Evolutionary conservation across 2,329 filamentous ascomycete species (phyloP), one percentile per base, ranked within the genome.

Genomic region (Fusarium protoensiforme): DNA sequence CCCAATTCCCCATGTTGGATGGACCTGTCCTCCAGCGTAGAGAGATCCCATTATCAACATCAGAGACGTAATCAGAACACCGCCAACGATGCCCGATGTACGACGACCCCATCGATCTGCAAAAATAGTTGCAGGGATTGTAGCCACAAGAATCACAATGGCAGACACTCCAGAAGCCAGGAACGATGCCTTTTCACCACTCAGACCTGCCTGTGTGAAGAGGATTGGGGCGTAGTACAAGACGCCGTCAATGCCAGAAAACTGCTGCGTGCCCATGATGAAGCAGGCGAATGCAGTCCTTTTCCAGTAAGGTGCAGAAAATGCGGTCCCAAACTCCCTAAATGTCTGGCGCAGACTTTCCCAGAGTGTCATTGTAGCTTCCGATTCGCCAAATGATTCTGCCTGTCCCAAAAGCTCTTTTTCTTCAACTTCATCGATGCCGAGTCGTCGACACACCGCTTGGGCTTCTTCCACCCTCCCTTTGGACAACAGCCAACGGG

Each of bases 171-270:
- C 89, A 0, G 89, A 91, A 0, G 89, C 90, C 14, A 91, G 81
- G 66, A 91, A 89, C 0, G 85, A 87, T 2, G 87, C 85, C 64
- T 85, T 83, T 13, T 86, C 83, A 2, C 86, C 87, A 8, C 83
- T 81, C 3, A 92, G 83, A 0, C 90, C 90, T 0, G 90, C 89
- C 64, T 90, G 88, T 22, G 85, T 82, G 72, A 92, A 92, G 0
- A 92, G 80, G 0, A 88, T 82, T 0, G 91, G 90, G 0, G 90
- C 88, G 64, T 92, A 92, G 69, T 89, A 91, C 3, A 91, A 81
- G 0, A 92, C 85, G 0, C 88, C 90, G 39, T 92, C 90, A 41
- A 92, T 91, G 0, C 90, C 89, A 20, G 83, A 86, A 13, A 91
- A 82, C 56, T 92, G 90, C 66, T 90, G 87, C 81, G 90, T 87